These are phyloP conservation scores for Chytriomyces sp. DNA, from an alignment of 192 early-diverging fungal genomes.

Conservation along the genomic window DNA sequence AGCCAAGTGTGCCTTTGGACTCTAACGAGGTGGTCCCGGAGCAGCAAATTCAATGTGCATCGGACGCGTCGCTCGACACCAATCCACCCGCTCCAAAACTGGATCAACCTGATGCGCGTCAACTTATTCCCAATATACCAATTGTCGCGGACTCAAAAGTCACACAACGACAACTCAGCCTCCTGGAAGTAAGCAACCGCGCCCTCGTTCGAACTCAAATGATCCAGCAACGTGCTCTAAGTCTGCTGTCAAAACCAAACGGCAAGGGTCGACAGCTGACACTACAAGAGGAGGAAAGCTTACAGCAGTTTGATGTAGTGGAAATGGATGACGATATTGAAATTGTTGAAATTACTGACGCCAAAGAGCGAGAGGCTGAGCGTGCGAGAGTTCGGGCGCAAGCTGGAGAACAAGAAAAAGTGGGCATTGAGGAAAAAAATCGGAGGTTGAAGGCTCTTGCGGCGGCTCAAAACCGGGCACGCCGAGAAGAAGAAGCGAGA, in stretches of 20 bases:
- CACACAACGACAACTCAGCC: neutral
- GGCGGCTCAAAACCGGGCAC: constrained; percentile 2
- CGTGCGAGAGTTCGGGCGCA: neutral
- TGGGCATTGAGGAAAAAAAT: constrained; percentile 19
- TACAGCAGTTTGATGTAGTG: neutral
- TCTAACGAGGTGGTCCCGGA: neutral
- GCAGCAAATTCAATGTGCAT: neutral
- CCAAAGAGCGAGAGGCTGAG: neutral
- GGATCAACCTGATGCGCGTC: neutral
- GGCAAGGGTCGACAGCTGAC: neutral
- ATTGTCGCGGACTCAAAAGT: neutral
- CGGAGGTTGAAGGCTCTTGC: constrained; percentile 15
- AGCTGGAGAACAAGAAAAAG: neutral
- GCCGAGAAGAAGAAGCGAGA: constrained; percentile 18
- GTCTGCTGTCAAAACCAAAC: neutral
- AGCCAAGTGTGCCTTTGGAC: neutral
- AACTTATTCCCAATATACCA: neutral
- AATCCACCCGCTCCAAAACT: neutral
- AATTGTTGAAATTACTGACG: constrained; percentile 14
- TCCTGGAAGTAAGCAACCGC: neutral
- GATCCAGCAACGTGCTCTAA: neutral
- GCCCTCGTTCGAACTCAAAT: neutral
- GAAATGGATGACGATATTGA: constrained; percentile 12
- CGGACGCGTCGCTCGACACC: neutral
- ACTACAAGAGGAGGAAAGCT: neutral